Evolutionary conservation across 352 stramenopile species (phyloP).

Genomic region (Globisporangium abappressorium): DNA sequence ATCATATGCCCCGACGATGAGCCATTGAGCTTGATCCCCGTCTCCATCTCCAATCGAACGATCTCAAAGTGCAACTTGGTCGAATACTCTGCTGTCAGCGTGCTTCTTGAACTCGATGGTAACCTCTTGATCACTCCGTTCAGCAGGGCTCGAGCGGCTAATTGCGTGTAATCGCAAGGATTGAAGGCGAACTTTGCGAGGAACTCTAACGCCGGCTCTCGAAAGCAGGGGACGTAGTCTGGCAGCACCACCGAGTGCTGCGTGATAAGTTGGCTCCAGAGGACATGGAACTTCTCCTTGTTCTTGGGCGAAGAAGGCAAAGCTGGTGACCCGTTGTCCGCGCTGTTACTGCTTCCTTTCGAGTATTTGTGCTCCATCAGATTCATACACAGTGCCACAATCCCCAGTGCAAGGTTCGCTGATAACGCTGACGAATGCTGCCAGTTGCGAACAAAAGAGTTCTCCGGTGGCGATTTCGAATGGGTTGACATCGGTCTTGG

Average conservation of each 20-base stretch:
- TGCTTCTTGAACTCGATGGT: slow-evolving; percentile 33
- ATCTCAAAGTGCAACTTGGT: slow-evolving; percentile 80
- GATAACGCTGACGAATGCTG: slow-evolving; percentile 73
- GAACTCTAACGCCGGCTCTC: slow-evolving; percentile 69
- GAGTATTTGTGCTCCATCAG: slow-evolving; percentile 80
- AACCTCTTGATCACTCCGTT: slow-evolving; percentile 79
- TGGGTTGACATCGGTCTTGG: slow-evolving; percentile 1
- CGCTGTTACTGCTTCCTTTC: slow-evolving; percentile 15
- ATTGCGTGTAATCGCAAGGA: slow-evolving; percentile 68
- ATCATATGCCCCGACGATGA: slow-evolving; percentile 18
- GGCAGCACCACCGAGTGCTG: slow-evolving; percentile 80
- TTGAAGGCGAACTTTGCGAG: slow-evolving; percentile 78
- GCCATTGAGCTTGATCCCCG: slow-evolving; percentile 37
- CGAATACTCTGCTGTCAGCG: slow-evolving; percentile 69
- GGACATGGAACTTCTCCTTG: slow-evolving; percentile 81
- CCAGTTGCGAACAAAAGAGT: slow-evolving; percentile 59
- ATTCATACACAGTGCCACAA: slow-evolving; percentile 79
- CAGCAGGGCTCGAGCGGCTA: slow-evolving; percentile 66
- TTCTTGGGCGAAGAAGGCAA: slow-evolving; percentile 45
- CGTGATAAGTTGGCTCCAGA: slow-evolving; percentile 86
- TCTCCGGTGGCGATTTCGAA: slow-evolving; percentile 21
- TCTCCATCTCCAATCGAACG: slow-evolving; percentile 64
- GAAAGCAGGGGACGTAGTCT: slow-evolving; percentile 63
- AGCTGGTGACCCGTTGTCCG: slow-evolving; percentile 3
- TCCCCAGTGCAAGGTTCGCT: slow-evolving; percentile 58